Evolutionary conservation across 805 yeast genomes (phyloP).

Genomic region (Pichia californica): DNA sequence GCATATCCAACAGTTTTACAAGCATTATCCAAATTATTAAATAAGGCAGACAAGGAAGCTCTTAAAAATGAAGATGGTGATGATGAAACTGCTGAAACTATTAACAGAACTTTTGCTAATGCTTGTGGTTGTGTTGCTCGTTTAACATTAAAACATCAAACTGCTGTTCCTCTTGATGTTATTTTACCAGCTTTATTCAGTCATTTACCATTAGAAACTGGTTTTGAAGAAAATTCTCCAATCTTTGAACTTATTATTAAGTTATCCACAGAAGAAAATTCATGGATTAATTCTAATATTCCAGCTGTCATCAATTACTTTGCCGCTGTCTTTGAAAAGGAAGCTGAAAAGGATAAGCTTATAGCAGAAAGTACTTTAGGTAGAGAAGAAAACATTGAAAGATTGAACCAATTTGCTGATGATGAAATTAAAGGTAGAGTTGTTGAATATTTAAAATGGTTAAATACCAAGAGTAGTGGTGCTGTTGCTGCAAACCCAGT

Average conservation of each 20-base stretch:
- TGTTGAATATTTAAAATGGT: slow-evolving; percentile 62
- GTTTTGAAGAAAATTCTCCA: slow-evolving; percentile 89
- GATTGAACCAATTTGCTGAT: slow-evolving; percentile 69
- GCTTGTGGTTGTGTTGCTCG: slow-evolving; percentile 97
- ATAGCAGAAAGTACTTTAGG: slow-evolving; percentile 73
- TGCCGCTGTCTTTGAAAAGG: slow-evolving; percentile 65
- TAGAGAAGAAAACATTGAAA: slow-evolving; percentile 75
- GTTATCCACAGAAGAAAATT: slow-evolving; percentile 50
- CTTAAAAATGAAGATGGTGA: slow-evolving; percentile 56
- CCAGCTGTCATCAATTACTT: slow-evolving; percentile 62
- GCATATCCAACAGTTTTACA: slow-evolving; percentile 64
- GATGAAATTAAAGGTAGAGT: slow-evolving; percentile 62
- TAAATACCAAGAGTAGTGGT: slow-evolving; percentile 61
- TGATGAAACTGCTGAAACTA: slow-evolving; percentile 72
- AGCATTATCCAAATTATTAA: slow-evolving; percentile 63
- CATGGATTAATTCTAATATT: slow-evolving; percentile 47
- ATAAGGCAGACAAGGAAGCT: slow-evolving; percentile 69
- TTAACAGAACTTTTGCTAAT: slow-evolving; percentile 83
- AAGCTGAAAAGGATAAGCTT: slow-evolving; percentile 63
- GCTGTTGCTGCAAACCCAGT: slow-evolving; percentile 48
- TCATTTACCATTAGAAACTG: slow-evolving; percentile 82
- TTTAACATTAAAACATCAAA: slow-evolving; percentile 68
- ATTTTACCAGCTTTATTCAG: slow-evolving; percentile 67
- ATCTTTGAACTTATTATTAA: slow-evolving; percentile 71
- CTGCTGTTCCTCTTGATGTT: slow-evolving; percentile 68